phyloP scores from a whole-genome alignment of 2,329 filamentous ascomycete species.

The Bipolaris oryzae region DNA sequence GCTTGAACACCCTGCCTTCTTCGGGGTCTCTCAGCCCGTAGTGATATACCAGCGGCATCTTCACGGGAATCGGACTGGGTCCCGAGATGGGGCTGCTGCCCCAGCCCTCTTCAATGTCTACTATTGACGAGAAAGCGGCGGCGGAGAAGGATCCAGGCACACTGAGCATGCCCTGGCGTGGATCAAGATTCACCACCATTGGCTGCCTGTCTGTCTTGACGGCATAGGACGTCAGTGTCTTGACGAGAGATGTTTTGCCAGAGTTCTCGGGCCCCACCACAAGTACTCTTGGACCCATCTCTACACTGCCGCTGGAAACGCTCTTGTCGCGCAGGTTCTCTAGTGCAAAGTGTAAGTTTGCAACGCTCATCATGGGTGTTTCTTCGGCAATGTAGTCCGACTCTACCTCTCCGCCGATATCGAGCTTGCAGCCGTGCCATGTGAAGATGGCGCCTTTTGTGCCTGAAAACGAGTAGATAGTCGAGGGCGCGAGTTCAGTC shows the following conservation, averaged over 20 bases:
- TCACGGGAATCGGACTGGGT: conserved; percentile 85
- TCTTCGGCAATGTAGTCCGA: conserved; percentile 75
- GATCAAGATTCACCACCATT: conserved; percentile 82
- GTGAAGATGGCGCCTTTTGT: conserved; percentile 88
- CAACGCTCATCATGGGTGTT: conserved; percentile 78
- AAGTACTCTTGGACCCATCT: conserved; percentile 78
- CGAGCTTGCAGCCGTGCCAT: conserved; percentile 87
- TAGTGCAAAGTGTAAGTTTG: conserved; percentile 88
- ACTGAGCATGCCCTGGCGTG: conserved; percentile 66
- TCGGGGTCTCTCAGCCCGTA: conserved; percentile 77
- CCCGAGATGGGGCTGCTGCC: conserved; percentile 90
- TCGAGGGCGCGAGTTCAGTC: conserved; percentile 83
- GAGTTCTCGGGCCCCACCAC: conserved; percentile 77
- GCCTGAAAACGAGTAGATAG: conserved; percentile 79
- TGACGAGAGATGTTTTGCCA: conserved; percentile 83
- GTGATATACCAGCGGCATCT: conserved; percentile 89
- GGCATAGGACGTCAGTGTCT: conserved; percentile 79
- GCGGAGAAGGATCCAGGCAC: conserved; percentile 79
- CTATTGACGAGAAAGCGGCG: conserved; percentile 81
- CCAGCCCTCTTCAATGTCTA: conserved; percentile 89
- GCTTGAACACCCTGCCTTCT: conserved; percentile 72
- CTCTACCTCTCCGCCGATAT: conserved; percentile 73
- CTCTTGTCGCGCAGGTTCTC: conserved; percentile 72
- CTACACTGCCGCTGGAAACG: conserved; percentile 39
- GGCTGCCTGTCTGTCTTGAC: conserved; percentile 76